Conservation (phyloP, 1,139 yeast genomes). For the Blastobotrys proliferans region DNA sequence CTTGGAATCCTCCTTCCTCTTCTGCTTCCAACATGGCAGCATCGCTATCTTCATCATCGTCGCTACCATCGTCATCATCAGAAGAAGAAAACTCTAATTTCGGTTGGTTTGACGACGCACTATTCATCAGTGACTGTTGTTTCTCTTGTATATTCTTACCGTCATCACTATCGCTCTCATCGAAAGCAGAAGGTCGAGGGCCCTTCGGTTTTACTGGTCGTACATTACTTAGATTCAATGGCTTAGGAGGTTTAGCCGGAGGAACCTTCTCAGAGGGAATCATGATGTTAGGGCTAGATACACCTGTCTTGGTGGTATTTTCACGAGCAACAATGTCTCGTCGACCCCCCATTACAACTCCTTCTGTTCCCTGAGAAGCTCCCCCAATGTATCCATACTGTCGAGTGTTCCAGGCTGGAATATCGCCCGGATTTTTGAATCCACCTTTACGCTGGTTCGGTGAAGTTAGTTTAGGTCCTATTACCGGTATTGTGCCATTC, state of each 20-base stretch:
- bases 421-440: constrained; percentile 26
- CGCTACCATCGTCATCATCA: background rate
- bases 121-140: constrained; percentile 8
- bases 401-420: constrained; percentile 49
- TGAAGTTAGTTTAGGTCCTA: constrained; percentile 46
- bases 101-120: background rate
- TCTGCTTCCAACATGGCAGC: constrained; percentile 1
- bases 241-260: constrained; percentile 5
- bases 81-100: background rate
- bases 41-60: background rate
- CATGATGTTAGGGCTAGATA: background rate
- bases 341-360: constrained; percentile 48
- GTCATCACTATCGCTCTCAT: constrained; percentile 6
- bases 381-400: constrained; percentile 60
- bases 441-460: constrained; percentile 27
- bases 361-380: constrained; percentile 49
- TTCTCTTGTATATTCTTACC: constrained; percentile 3
- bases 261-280: constrained; percentile 1
- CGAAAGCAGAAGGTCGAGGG: constrained; percentile 2
- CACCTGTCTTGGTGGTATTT: constrained; percentile 15
- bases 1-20: constrained; percentile 14
- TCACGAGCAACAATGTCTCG: constrained; percentile 38
- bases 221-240: constrained; percentile 7
- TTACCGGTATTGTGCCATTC: constrained; percentile 40
- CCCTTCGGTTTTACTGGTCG: constrained; percentile 6